These are phyloP conservation scores for Escallonia rubra DNA, from an alignment of 129 eudicot genomes.

Conservation along the genomic window DNA sequence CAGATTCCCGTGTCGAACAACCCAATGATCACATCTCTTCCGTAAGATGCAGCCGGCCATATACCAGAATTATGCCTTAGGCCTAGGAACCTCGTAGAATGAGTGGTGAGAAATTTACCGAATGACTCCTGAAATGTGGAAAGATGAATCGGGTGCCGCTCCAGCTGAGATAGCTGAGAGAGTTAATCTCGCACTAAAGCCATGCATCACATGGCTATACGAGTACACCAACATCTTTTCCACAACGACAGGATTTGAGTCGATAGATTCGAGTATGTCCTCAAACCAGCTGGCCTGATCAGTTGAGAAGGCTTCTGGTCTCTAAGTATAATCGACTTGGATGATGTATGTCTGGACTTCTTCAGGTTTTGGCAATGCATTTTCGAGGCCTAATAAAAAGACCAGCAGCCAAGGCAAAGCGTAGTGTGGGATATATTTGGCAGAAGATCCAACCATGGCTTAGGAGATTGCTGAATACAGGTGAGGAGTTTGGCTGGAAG, in stretches of 20 bases:
- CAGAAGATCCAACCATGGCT: conserved; percentile 10
- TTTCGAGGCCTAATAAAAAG: conserved; percentile 8
- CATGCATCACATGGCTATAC: conserved; percentile 32
- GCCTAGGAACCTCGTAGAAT: no score
- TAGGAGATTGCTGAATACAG: no score
- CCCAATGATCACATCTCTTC: conserved; percentile 34
- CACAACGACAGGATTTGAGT: conserved; percentile 8
- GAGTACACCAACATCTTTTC: conserved; percentile 24
- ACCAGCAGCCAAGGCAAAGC: conserved; percentile 6
- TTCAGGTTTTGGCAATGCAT: conserved; percentile 9
- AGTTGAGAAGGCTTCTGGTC: conserved; percentile 27
- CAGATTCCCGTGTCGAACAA: conserved; percentile 37
- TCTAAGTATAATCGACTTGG: conserved; percentile 35
- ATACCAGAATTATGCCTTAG: conserved; percentile 24
- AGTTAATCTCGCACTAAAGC: conserved; percentile 36
- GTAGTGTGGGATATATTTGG: not conserved
- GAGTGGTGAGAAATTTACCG: no score
- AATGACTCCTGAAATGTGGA: conserved; percentile 24
- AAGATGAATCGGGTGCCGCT: conserved; percentile 26
- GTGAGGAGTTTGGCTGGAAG: no score
- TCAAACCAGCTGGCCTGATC: conserved; percentile 34
- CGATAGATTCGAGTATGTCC: conserved; percentile 14
- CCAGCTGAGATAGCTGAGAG: conserved; percentile 27
- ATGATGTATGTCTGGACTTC: conserved; percentile 28
- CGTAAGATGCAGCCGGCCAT: conserved; percentile 32